phyloP scores from a whole-genome alignment of 2,329 filamentous ascomycete genomes.

The Colletotrichum liaoningense region DNA sequence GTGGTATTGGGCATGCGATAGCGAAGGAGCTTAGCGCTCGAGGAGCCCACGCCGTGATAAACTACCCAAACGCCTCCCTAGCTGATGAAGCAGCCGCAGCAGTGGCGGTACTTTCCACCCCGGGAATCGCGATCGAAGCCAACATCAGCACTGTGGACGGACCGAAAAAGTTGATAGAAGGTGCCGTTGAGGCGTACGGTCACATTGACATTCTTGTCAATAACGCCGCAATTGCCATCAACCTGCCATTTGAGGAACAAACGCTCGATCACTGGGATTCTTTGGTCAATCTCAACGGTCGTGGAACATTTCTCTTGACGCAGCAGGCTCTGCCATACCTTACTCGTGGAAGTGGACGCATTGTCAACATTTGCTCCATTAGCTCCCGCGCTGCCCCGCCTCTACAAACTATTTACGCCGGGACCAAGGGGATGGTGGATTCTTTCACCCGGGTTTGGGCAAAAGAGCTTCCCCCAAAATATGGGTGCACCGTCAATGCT shows the following conservation, averaged over 20 bases:
- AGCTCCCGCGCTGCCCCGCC: not conserved
- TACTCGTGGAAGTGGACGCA: not conserved
- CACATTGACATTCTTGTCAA: not conserved
- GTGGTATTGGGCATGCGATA: not conserved
- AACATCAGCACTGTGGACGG: not conserved
- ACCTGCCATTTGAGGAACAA: not conserved
- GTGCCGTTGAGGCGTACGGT: not conserved
- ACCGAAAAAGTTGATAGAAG: not conserved
- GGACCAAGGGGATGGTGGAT: not conserved
- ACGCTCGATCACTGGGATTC: not conserved
- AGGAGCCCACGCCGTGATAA: not conserved
- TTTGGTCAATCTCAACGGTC: not conserved
- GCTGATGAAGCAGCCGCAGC: not conserved
- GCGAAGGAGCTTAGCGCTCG: not conserved
- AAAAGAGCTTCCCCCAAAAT: not conserved
- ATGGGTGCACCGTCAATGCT: not conserved
- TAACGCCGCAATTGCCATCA: not conserved
- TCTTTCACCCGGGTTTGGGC: not conserved
- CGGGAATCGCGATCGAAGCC: not conserved
- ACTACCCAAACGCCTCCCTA: not conserved
- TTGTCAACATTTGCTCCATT: not conserved
- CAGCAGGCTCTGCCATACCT: not conserved
- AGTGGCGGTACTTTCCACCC: not conserved
- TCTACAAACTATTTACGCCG: not conserved
- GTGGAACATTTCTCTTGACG: not conserved